Evolutionary conservation across 2,329 filamentous ascomycete genomes (phyloP), one percentile per base, ranked within the genome.

Genomic region (Laburnicola sp.): DNA sequence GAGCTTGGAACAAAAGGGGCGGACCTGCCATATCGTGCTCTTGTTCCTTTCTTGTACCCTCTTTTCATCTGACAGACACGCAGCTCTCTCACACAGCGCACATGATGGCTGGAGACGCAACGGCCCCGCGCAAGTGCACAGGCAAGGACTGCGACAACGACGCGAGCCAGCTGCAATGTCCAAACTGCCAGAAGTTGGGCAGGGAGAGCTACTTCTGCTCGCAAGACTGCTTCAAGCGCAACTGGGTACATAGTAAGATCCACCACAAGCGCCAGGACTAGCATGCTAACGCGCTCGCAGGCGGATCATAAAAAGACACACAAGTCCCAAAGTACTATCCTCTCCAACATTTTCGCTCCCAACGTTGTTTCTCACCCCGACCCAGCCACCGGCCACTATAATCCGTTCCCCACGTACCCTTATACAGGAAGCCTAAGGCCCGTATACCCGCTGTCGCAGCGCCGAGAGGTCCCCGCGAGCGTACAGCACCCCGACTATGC

Each of bases 211-310:
- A 86, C 76, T 99, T 97, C 78, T 99, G 94, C 79, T 91, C 91
- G 26, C 94, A 99, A 75, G 94, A 97, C 65, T 99, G 94, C 80
- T 99, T 99, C 78, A 97, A 97, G 82, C 87, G 86, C 75, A 99
- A 91, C 80, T 99, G 94, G 94, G 94, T 97, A 85, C 65, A 62
- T 63, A 60, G 51, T 62, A 59, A 58, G 52, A 59, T 41, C n/a
- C 25, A 22, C 40, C 44, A 36, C 38, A 42, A 22, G 36, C 27
- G 51, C 41, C 49, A 53, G 50, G 42, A 25, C 36, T 44, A 57
- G 43, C 48, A 44, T 37, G 41, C 65, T 70, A 63, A 70, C 53
- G 27, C 40, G 32, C 38, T 50, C 16, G 45, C 66, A 97, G 92
- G 79, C 78, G 73, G 84, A 86, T 55, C 93, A 97, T 79, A 97